These are phyloP conservation scores for Rhynchosporium secalis DNA, from an alignment of 2,329 filamentous ascomycete species.

Conservation along the genomic window DNA sequence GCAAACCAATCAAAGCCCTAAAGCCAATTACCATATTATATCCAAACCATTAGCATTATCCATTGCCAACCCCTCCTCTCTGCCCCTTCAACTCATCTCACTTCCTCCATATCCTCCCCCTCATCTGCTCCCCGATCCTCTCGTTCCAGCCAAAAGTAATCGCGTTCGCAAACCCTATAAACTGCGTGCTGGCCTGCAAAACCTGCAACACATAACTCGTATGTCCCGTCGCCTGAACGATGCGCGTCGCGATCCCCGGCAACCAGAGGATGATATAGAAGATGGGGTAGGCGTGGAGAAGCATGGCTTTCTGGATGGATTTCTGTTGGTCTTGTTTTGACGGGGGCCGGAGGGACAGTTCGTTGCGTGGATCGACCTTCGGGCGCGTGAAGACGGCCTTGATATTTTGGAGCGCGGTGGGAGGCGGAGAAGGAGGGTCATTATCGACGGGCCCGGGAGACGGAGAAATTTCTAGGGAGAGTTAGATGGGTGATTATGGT, in stretches of 20 bases:
- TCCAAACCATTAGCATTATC: no score
- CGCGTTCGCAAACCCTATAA: slow-evolving; percentile 16
- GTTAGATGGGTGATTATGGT: no score
- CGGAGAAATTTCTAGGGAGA: not conserved
- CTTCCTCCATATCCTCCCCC: not conserved
- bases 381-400: not conserved
- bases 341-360: slow-evolving; percentile 4
- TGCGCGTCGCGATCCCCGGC: slow-evolving; percentile 6
- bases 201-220: not conserved
- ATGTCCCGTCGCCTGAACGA: slow-evolving; percentile 6
- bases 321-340: slow-evolving; percentile 13
- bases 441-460: not conserved
- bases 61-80: no score
- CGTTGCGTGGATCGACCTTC: slow-evolving; percentile 3
- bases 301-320: slow-evolving; percentile 13
- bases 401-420: not conserved
- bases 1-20: no score
- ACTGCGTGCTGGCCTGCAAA: slow-evolving; percentile 13
- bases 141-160: slow-evolving; percentile 18
- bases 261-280: slow-evolving; percentile 14
- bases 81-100: not conserved
- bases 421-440: not conserved
- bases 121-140: slow-evolving; percentile 16
- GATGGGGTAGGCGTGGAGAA: slow-evolving; percentile 12
- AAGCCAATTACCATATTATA: no score